Percentiles rank a stretch among this genome's conserved stretches.
phyloP scores from a whole-genome alignment of 768 basidiomycete genomes.

The Fistulinella prunicolor region DNA sequence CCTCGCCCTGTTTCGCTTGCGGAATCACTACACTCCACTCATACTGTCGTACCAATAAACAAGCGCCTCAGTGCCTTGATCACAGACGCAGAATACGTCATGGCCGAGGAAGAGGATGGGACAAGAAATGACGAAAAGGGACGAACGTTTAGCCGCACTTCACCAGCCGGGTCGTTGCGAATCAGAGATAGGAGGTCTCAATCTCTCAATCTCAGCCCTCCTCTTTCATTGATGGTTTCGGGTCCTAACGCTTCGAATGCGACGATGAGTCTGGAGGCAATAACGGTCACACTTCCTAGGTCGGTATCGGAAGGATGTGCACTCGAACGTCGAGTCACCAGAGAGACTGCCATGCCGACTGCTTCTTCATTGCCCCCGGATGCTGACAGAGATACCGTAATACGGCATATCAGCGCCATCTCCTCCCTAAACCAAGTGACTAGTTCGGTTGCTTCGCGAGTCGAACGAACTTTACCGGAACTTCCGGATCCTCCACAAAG shows the following conservation, averaged over 20 bases:
- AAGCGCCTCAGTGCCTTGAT: constrained; percentile 68
- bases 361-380: constrained; percentile 31
- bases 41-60: constrained; percentile 65
- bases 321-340: constrained; percentile 41
- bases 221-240: constrained; percentile 29
- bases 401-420: constrained; percentile 19
- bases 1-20: constrained; percentile 77
- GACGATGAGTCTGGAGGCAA: constrained; percentile 31
- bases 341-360: constrained; percentile 41
- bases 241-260: constrained; percentile 23
- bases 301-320: constrained; percentile 32
- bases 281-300: constrained; percentile 28
- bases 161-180: constrained; percentile 46
- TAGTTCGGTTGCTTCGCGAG: constrained; percentile 26
- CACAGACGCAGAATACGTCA: constrained; percentile 63
- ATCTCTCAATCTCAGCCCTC: constrained; percentile 53
- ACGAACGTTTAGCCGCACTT: constrained; percentile 25
- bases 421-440: constrained; percentile 22
- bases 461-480: constrained; percentile 30
- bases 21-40: constrained; percentile 70
- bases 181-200: constrained; percentile 58
- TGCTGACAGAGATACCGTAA: constrained; percentile 27
- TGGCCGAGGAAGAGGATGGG: constrained; percentile 58
- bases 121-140: constrained; percentile 16
- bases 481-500: constrained; percentile 24